Evolutionary conservation across 768 basidiomycete genomes (phyloP), one percentile per base, ranked within the genome.

Genomic region (Rubroboletus pulcherrimus): DNA sequence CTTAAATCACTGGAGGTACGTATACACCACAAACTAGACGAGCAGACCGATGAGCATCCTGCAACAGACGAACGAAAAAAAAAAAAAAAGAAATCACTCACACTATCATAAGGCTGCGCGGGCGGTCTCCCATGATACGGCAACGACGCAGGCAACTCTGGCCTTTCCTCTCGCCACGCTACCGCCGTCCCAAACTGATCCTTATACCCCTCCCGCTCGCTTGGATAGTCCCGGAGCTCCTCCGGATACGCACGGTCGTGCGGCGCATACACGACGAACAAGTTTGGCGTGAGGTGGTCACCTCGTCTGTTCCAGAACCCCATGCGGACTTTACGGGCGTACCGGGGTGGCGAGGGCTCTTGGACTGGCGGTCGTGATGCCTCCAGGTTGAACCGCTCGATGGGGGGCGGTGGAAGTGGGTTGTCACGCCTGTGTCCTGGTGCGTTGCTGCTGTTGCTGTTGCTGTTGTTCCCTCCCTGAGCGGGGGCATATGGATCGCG

Each of bases 271-370:
- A 91, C 87, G 58, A 89, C 74, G 61, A 73, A 84, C 45, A 77
- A 77, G 19, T 74, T 70, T 21, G 67, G 50, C 21, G 84, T 86
- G 48, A 87, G 76, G 60, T 88, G 81, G 65, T 91, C 89, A 0
- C 89, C 89, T 2, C 87, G 81, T n/a, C 78, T 65, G 60, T 91
- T 91, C 89, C 89, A 91, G 60, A 74, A 82, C 1, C 88, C 89
- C 34, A 71, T 70, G 19, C 87, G 84, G 9, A 75, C 50, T 55
- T 75, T 72, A 56, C 57, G 63, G 33, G 70, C 50, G 51, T 70
- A 67, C 21, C 53, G 54, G 17, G 67, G 56, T 12, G 73, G 74
- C 43, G 70, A 65, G 8, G 68, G 62, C 35, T 66, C 68, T 43
- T 73, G 71, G 0, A 40, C 49, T 0, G 68, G 71, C 21, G 66